Percentiles rank a stretch among this genome's conserved stretches.
Evolutionary conservation across 73 alveolate genomes (phyloP).

Genomic region (Tetrahymena borealis): DNA sequence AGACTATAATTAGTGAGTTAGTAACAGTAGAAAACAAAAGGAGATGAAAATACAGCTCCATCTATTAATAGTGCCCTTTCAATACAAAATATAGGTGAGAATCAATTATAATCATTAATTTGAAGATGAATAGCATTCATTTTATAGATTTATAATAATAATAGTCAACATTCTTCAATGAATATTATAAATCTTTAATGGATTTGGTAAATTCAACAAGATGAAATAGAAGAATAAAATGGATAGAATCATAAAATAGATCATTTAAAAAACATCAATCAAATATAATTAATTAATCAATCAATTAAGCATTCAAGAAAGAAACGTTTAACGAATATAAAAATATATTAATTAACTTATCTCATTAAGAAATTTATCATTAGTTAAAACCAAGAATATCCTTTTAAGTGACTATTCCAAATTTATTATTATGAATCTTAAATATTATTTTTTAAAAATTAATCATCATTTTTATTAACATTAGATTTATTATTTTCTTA

Average conservation of each 20-base stretch:
- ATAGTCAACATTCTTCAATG: too few species aligned
- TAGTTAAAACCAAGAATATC: too few species aligned
- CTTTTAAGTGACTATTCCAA: too few species aligned
- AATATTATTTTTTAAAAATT: too few species aligned
- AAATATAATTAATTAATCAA: neutral
- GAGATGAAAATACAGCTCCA: neutral
- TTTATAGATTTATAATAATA: neutral
- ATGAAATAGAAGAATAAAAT: too few species aligned
- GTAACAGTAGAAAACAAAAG: neutral
- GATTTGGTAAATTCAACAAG: too few species aligned
- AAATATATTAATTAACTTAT: neutral
- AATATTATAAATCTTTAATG: too few species aligned
- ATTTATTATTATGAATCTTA: too few species aligned
- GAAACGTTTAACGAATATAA: neutral
- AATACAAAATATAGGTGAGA: neutral
- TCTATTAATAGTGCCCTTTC: neutral
- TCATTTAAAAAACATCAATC: neutral
- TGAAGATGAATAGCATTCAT: neutral
- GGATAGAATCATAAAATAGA: neutral
- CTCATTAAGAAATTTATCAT: neutral
- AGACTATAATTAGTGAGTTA: neutral
- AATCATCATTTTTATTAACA: too few species aligned
- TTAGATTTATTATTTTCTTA: neutral
- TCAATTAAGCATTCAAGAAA: neutral
- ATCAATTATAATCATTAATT: neutral